Evolutionary conservation across 2,329 filamentous ascomycete genomes (phyloP).

Genomic region (Penicillium sp.): DNA sequence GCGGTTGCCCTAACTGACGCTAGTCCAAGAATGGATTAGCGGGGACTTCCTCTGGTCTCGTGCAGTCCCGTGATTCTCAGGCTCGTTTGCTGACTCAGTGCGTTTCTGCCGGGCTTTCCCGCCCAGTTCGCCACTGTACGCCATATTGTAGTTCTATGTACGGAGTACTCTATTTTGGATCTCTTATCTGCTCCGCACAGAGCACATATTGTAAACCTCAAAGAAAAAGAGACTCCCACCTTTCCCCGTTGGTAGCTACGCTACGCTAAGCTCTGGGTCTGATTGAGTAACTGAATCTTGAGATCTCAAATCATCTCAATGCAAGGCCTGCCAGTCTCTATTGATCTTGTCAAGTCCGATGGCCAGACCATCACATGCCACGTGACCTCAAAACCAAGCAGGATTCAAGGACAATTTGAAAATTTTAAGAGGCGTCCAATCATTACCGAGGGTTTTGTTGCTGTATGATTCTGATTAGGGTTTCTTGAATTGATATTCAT

Average conservation of each 20-base stretch:
- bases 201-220: not conserved
- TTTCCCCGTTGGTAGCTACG: not conserved
- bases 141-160: too few relatives aligned
- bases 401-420: too few relatives aligned
- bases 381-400: not conserved
- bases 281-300: not conserved
- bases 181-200: not conserved
- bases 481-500: too few relatives aligned
- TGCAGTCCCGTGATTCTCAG: conserved; percentile 29
- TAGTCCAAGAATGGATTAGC: conserved; percentile 35
- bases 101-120: conserved; percentile 1
- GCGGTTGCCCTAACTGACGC: conserved; percentile 47
- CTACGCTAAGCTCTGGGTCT: too few relatives aligned
- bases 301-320: not conserved
- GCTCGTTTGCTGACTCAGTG: conserved; percentile 17
- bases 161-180: too few relatives aligned
- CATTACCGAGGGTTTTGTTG: not conserved
- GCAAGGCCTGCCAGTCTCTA: not conserved
- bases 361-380: not conserved
- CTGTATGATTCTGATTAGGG: not conserved
- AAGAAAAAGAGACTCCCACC: not conserved
- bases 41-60: not conserved
- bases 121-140: not conserved
- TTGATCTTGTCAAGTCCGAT: not conserved
- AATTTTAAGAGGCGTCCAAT: not conserved